Percentiles rank a stretch among this genome's conserved stretches.
phyloP scores from a whole-genome alignment of 306 rosid species.

The Alnus rubra region DNA sequence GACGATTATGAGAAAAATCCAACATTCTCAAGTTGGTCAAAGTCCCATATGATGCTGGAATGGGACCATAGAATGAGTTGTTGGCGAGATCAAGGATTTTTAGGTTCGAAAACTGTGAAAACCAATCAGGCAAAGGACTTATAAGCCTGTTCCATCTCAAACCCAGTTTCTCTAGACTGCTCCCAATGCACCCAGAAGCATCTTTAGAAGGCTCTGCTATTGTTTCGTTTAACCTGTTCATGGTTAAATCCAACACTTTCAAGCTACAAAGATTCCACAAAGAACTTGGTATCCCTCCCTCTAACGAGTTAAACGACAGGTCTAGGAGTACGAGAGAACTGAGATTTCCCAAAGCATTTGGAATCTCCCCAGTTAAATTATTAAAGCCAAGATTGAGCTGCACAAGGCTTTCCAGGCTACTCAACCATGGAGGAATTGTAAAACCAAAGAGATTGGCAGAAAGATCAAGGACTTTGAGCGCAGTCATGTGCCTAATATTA shows the following conservation, averaged over 20 bases:
- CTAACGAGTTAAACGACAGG: conserved; percentile 21
- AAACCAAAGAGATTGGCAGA: conserved; percentile 8
- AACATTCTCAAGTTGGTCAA: background rate
- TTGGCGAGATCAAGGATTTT: background rate
- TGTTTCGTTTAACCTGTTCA: conserved; percentile 17
- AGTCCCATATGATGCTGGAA: conserved; percentile 23
- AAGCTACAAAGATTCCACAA: conserved; percentile 20
- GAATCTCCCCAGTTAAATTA: conserved; percentile 5
- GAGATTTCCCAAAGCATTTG: conserved; percentile 11
- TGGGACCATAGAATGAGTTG: conserved; percentile 15
- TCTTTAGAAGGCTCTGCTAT: conserved; percentile 3
- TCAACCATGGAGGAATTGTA: conserved; percentile 23
- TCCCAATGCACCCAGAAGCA: background rate
- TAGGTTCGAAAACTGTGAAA: conserved; percentile 4
- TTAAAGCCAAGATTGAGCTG: conserved; percentile 20
- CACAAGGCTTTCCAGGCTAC: conserved; percentile 1
- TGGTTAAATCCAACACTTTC: conserved; percentile 5
- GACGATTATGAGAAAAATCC: conserved; percentile 8
- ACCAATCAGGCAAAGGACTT: conserved; percentile 24
- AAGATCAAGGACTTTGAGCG: conserved; percentile 12
- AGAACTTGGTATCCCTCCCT: conserved; percentile 14
- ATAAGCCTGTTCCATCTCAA: conserved; percentile 4
- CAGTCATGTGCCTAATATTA: conserved; percentile 12
- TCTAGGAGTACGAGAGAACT: conserved; percentile 13
- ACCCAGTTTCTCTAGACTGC: conserved; percentile 19